phyloP scores from a whole-genome alignment of 352 stramenopile genomes.

The Phytophthora tentaculata region DNA sequence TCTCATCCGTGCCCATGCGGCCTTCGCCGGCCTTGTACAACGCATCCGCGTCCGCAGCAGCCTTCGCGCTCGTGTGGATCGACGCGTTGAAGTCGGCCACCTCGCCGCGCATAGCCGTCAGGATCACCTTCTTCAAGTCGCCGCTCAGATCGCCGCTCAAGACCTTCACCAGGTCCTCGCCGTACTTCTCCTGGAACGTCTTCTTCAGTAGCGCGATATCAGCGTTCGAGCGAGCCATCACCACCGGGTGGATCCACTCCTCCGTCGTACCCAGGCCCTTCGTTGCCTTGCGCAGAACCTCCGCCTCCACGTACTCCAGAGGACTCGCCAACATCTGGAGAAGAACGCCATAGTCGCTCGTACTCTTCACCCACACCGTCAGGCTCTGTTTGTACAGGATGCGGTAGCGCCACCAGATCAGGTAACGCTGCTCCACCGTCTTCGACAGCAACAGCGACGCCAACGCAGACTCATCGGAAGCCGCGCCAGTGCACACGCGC shows the following conservation, averaged over 20 bases:
- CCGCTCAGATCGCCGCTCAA: constrained; percentile 57
- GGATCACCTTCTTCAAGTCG: constrained; percentile 68
- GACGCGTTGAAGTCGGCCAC: constrained; percentile 50
- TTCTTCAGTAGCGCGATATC: constrained; percentile 81
- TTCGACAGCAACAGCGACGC: constrained; percentile 24
- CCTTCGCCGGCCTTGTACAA: constrained; percentile 78
- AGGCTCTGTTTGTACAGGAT: constrained; percentile 66
- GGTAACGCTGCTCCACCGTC: constrained; percentile 29
- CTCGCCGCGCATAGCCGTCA: constrained; percentile 45
- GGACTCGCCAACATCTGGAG: constrained; percentile 51
- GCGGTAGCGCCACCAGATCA: constrained; percentile 33
- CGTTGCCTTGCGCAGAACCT: constrained; percentile 62
- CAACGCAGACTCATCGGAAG: constrained; percentile 30
- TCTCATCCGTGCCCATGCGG: constrained; percentile 64
- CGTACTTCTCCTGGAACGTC: constrained; percentile 62
- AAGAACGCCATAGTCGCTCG: constrained; percentile 59
- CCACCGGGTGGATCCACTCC: constrained; percentile 59
- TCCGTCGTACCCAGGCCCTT: constrained; percentile 64
- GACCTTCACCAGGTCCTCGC: constrained; percentile 55
- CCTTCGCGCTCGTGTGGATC: constrained; percentile 63
- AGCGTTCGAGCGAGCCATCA: constrained; percentile 61
- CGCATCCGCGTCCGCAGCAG: constrained; percentile 50
- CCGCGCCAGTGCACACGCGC: constrained; percentile 21
- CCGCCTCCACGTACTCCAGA: constrained; percentile 61
- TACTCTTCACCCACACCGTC: constrained; percentile 58